phyloP scores from a whole-genome alignment of 345 rosid species.

The Linum usitatissimum region DNA sequence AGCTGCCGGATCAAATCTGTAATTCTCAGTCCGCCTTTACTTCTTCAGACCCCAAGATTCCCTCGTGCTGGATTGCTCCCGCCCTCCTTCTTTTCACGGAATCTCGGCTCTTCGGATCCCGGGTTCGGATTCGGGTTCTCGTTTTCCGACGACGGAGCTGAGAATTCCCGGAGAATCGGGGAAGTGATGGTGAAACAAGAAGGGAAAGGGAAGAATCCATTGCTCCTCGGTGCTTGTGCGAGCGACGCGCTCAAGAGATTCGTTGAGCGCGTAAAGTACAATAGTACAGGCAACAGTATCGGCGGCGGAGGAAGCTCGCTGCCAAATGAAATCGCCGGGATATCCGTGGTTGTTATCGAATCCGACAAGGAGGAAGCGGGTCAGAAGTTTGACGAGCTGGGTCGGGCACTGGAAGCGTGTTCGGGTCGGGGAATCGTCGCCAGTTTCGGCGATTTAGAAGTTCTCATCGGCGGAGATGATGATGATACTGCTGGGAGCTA shows the following conservation, averaged over 20 bases:
- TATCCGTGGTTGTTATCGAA: slow-evolving; percentile 34
- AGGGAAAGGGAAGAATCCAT: slow-evolving; percentile 55
- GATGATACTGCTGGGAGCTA: slow-evolving; percentile 15
- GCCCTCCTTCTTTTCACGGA: slow-evolving; percentile 41
- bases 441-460: slow-evolving; percentile 53
- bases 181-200: slow-evolving; percentile 37
- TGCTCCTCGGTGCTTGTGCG: slow-evolving; percentile 59
- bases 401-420: slow-evolving; percentile 27
- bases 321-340: slow-evolving; percentile 32
- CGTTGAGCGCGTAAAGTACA: slow-evolving; percentile 25
- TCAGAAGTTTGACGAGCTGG: slow-evolving; percentile 37
- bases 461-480: slow-evolving; percentile 16
- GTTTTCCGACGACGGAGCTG: slow-evolving; percentile 36
- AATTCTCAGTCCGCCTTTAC: slow-evolving; percentile 61
- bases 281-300: background rate
- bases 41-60: background rate
- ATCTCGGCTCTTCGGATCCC: slow-evolving; percentile 21
- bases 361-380: slow-evolving; percentile 20
- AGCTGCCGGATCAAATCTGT: slow-evolving; percentile 83
- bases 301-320: slow-evolving; percentile 9
- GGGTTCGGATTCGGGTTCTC: slow-evolving; percentile 28
- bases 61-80: slow-evolving; percentile 32
- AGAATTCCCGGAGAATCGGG: slow-evolving; percentile 41
- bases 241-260: slow-evolving; percentile 39
- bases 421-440: slow-evolving; percentile 41